These are phyloP conservation scores for Leptosphaerulina australis DNA, from an alignment of 2,329 filamentous ascomycete genomes.

Conservation along the genomic window DNA sequence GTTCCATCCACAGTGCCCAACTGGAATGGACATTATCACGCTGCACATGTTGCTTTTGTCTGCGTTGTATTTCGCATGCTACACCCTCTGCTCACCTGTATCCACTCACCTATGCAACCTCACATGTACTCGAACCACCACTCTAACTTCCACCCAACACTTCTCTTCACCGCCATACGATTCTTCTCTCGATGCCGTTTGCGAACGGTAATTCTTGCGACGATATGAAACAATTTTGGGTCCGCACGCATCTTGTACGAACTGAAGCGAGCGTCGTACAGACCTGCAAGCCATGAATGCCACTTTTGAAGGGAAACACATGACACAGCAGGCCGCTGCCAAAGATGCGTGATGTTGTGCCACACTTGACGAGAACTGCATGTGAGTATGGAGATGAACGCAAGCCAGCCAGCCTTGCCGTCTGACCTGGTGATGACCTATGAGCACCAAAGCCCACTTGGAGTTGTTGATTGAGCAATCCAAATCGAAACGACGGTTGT, in stretches of 20 bases:
- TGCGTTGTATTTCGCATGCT: not conserved
- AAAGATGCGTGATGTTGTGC: constrained; percentile 1
- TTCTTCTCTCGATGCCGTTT: not conserved
- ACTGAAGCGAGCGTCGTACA: constrained; percentile 2
- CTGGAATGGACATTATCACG: no score
- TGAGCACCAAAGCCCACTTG: not conserved
- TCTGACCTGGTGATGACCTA: not conserved
- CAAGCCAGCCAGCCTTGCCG: not conserved
- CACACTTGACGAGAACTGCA: constrained; percentile 3
- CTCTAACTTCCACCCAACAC: not conserved
- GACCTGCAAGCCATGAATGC: constrained; percentile 5
- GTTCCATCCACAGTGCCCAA: not conserved
- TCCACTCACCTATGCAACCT: not conserved
- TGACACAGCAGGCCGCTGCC: not conserved
- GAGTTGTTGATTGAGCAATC: not conserved
- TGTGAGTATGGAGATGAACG: not conserved
- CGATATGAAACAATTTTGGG: constrained; percentile 7
- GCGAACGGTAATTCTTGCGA: not conserved
- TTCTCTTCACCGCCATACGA: not conserved
- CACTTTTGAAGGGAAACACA: not conserved
- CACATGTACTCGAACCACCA: not conserved
- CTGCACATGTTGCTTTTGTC: no score
- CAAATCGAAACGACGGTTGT: not conserved
- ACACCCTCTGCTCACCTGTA: not conserved
- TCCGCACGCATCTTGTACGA: not conserved